Conservation (phyloP, 1,284 basidiomycete species). For the Retiboletus flavoniger region DNA sequence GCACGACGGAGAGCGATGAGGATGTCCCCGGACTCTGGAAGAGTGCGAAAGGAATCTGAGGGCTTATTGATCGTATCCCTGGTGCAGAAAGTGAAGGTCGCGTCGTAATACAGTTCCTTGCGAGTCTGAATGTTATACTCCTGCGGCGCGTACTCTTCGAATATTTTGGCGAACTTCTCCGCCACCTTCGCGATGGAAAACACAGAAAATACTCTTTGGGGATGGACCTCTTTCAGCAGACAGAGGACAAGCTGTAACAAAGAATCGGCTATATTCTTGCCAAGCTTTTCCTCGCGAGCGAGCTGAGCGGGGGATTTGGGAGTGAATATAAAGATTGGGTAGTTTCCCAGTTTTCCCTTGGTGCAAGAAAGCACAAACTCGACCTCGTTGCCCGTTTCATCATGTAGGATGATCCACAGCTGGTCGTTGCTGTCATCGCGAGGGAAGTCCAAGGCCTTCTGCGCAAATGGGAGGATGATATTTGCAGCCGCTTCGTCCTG, state of each 20-base stretch:
- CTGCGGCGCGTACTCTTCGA: constrained; percentile 46
- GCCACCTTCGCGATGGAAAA: constrained; percentile 58
- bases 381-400: constrained; percentile 33
- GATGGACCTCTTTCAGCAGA: constrained; percentile 31
- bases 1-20: constrained; percentile 46
- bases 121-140: constrained; percentile 29
- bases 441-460: constrained; percentile 13
- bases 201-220: constrained; percentile 60
- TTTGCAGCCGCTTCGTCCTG: constrained; percentile 49
- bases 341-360: constrained; percentile 49
- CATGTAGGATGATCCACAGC: constrained; percentile 51
- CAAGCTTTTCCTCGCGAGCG: constrained; percentile 12
- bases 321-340: constrained; percentile 57
- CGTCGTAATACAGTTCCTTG: constrained; percentile 58
- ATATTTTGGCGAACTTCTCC: constrained; percentile 46
- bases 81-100: constrained; percentile 58
- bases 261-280: constrained; percentile 36
- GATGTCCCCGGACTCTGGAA: constrained; percentile 21
- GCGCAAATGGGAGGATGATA: constrained; percentile 51
- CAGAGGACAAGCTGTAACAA: constrained; percentile 36
- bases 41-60: constrained; percentile 23
- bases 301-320: constrained; percentile 37
- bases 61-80: constrained; percentile 39
- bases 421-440: constrained; percentile 33
- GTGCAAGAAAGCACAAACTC: constrained; percentile 62